Percentiles rank a stretch among this genome's conserved stretches.
phyloP scores from a whole-genome alignment of 2,329 filamentous ascomycete species.

The Beauveria caledonica region DNA sequence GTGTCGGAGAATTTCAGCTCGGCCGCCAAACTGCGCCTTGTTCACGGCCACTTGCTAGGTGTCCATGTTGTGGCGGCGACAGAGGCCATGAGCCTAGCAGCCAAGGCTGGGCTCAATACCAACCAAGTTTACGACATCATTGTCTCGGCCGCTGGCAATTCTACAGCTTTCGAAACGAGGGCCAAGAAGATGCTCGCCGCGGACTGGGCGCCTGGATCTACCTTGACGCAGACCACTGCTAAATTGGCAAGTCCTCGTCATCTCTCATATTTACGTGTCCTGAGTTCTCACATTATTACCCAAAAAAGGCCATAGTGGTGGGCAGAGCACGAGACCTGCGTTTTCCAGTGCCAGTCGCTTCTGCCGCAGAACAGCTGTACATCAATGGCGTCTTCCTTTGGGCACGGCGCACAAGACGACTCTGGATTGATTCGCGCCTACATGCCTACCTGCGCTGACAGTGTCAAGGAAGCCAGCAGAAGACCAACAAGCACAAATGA shows the following conservation, averaged over 20 bases:
- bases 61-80: constrained; percentile 43
- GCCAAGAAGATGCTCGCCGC: constrained; percentile 43
- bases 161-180: constrained; percentile 51
- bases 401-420: constrained; percentile 22
- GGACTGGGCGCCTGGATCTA: constrained; percentile 33
- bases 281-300: neutral
- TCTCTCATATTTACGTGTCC: neutral
- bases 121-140: constrained; percentile 24
- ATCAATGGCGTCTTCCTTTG: constrained; percentile 20
- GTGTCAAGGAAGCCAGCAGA: constrained; percentile 14
- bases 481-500: constrained; percentile 2
- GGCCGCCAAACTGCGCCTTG: constrained; percentile 39
- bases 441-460: constrained; percentile 13
- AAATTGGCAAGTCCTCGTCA: constrained; percentile 23
- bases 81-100: constrained; percentile 45
- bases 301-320: constrained; percentile 16
- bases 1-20: neutral
- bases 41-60: constrained; percentile 43
- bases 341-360: constrained; percentile 29
- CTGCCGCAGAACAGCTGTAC: constrained; percentile 25
- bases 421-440: constrained; percentile 22
- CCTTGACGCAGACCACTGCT: constrained; percentile 28
- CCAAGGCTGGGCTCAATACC: constrained; percentile 36
- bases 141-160: constrained; percentile 23
- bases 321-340: constrained; percentile 21